Evolutionary conservation across 768 basidiomycete species (phyloP).

Genomic region (Coprinopsis strossmayeri): DNA sequence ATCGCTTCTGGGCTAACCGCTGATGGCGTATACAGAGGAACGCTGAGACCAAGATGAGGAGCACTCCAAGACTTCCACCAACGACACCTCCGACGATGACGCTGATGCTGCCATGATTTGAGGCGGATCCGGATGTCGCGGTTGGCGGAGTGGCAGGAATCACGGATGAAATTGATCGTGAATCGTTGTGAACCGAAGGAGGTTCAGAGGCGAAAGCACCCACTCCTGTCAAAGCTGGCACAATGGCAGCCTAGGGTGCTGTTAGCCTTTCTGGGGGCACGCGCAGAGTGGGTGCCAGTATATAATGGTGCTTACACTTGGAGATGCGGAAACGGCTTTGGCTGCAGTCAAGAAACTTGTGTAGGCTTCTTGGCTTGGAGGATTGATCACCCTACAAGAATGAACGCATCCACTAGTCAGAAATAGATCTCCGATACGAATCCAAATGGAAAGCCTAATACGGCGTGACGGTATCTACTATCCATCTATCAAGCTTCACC

Average conservation of each 20-base stretch:
- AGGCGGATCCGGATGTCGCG: slow-evolving; percentile 9
- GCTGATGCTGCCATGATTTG: slow-evolving; percentile 6
- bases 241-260: slow-evolving; percentile 17
- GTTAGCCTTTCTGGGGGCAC: background rate
- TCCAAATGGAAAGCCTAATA: too few relatives aligned
- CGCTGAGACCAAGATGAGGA: slow-evolving; percentile 6
- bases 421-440: background rate
- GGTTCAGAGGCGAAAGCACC: slow-evolving; percentile 26
- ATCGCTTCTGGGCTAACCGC: slow-evolving; percentile 1
- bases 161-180: background rate
- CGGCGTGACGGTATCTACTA: background rate
- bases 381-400: slow-evolving; percentile 28
- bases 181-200: background rate
- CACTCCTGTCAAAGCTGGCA: slow-evolving; percentile 22
- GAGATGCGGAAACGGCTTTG: slow-evolving; percentile 19
- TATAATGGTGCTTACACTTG: slow-evolving; percentile 17
- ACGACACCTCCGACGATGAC: slow-evolving; percentile 18
- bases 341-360: slow-evolving; percentile 22
- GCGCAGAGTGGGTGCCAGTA: background rate
- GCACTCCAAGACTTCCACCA: slow-evolving; percentile 12
- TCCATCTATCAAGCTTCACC: background rate
- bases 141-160: background rate
- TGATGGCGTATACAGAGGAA: slow-evolving; percentile 11
- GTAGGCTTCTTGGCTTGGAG: slow-evolving; percentile 20
- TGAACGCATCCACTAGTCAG: background rate